Evolutionary conservation across 192 early-diverging fungal genomes (phyloP), one percentile per base, ranked within the genome.

Genomic region (Coemansia sp.): DNA sequence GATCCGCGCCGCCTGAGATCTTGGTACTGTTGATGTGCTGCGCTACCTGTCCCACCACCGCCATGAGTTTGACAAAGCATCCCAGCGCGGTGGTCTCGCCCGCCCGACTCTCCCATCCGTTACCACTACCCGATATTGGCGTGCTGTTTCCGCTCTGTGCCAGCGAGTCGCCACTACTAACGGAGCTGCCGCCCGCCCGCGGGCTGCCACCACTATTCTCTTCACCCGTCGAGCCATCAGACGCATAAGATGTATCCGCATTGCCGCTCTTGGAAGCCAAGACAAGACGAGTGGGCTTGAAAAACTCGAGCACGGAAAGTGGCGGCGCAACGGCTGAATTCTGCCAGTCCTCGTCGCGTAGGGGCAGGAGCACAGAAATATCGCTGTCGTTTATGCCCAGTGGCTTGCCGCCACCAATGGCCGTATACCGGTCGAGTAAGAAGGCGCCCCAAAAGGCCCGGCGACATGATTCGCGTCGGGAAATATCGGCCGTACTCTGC

Each of bases 361-460:
- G 45, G 17, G 82, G 82, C 45, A 84, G 60, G 6, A 78, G 68
- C 4, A 84, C 74, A 1, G 74, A 63, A 32, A 84, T 80, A 50
- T 84, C 82, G 69, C 66, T 58, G 63, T 84, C 82, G 48, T 84
- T 84, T 17, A 84, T 84, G 4, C 82, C 82, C 60, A 84, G 71
- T 5, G 82, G 68, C 74, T 84, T 78, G 8, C 82, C 82, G 37
- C 77, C 77, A 23, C 76, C 75, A 61, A 84, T 84, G 55, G 77
- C 76, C 34, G 73, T 84, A 38, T 84, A 84, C 9, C 82, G 73
- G 53, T 79, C 77, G 4, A 84, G 71, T 1, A 79, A 38, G 19
- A 79, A 84, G 19, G 77, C 77, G 7, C 74, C 77, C 82, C 82
- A 84, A 55, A 84, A 84, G 9, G 77, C 74, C 23, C 82, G 82